Base-by-base conservation (phyloP, 2,329 filamentous ascomycete genomes). In the Albifimbria verrucaria region DNA sequence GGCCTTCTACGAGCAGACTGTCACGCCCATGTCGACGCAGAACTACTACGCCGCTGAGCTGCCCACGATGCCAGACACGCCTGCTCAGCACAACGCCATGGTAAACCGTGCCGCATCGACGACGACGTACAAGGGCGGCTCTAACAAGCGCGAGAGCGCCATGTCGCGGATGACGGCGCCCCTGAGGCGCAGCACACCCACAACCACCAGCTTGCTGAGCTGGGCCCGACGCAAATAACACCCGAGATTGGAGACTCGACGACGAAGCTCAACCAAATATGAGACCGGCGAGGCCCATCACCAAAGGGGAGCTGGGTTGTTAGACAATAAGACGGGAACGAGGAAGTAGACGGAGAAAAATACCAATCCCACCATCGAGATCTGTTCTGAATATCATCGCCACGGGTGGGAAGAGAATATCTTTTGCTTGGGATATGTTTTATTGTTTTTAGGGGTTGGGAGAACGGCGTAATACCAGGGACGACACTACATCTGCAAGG, bases 141-240 rank as follows among this genome's bases (percentile, higher is more conserved):
- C 12, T 20, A 22, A 7, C 24, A 15, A 20, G 25, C 18, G 46
- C 46, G 46, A 15, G 7, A 20, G 25, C 17, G 20, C 46, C 20
- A 15, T 23, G 24, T 32, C 25, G 46, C 23, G 11, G 15, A 36
- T 48, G 25, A 21, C 46, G n/a, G 46, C 24, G 25, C 46, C 46
- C 23, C 25, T 7, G 17, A 20, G 46, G 23, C 46, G 17, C 24
- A 21, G n/a, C 32, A 39, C 32, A 39, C 32, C 32, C 32, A 39
- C 32, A 39, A 39, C 32, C 32, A 39, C 32, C 32, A 39, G 32
- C 32, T 48, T 12, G 46, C 46, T 7, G 46, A 48, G 46, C 46
- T 48, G 2, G 46, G 26, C 25, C 20, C 15, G 42, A 39, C 32
- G 32, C 32, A 39, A 12, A 39, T 39, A 12, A 39, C 32, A 15